Evolutionary conservation across 108 stramenopile genomes (phyloP), one percentile per base, ranked within the genome.

Genomic region (Pseudonitzschia multistriata): DNA sequence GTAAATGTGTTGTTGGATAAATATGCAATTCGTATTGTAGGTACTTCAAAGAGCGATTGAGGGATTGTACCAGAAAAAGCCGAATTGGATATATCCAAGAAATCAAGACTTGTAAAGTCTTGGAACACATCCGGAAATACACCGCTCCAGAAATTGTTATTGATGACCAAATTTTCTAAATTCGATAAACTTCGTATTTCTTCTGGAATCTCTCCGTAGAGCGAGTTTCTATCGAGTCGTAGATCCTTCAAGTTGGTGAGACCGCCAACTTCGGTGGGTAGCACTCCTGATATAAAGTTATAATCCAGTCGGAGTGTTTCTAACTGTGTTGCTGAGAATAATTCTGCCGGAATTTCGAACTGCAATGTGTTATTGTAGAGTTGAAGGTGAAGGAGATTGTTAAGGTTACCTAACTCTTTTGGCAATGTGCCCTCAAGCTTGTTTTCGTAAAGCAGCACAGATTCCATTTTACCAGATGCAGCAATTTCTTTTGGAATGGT

Each of bases 131-230:
- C 62, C 0, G 85, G 87, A 37, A 95, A 65, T 7, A 57, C 28
- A 24, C 92, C 95, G 22, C 81, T 68, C 27, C 93, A 68, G 36
- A 79, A 79, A 78, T 96, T 96, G 62, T 79, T 68, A 60, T 83
- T 66, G 17, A 92, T 15, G 54, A 81, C 76, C 11, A 88, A 68
- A 21, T 67, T 70, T 48, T 76, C 19, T 21, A 64, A 27, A 21
- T 25, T 47, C 28, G 63, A 45, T 27, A 64, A 47, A 19, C 13
- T 25, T 61, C 64, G 56, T 17, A 73, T 52, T 59, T 80, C 90
- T 3, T 73, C 55, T 0, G 92, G 92, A 25, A 94, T 77, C 11
- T 83, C 66, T 10, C 88, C 89, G 8, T 59, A 47, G 4, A 94
- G 70, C 27, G 69, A 70, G 68, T 94, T 94, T 29, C 76, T 79